Conservation (phyloP, 805 yeast species). For the Wickerhamomyces mucosus region DNA sequence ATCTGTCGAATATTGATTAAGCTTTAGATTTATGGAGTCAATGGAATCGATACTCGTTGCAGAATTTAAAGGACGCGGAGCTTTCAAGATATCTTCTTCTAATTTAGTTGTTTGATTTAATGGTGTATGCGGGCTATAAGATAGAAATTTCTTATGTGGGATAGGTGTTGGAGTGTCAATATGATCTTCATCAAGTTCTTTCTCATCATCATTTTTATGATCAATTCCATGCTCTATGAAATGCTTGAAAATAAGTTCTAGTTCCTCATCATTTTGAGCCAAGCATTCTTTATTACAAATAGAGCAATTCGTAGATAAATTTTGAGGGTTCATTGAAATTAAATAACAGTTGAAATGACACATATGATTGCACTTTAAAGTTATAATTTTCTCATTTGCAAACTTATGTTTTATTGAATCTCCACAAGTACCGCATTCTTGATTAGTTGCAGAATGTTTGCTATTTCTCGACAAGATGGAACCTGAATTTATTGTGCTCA, state of each 20-base stretch:
- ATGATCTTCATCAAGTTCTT: background rate
- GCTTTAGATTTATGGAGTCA: background rate
- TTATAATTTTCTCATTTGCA: slow-evolving; percentile 33
- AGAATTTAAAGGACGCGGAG: background rate
- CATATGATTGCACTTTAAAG: slow-evolving; percentile 33
- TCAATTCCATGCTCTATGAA: slow-evolving; percentile 8
- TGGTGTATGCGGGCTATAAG: slow-evolving; percentile 15
- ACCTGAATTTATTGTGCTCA: background rate
- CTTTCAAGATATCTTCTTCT: background rate
- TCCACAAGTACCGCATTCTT: slow-evolving; percentile 33
- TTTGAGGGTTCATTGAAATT: slow-evolving; percentile 18
- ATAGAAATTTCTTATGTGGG: background rate
- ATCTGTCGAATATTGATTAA: slow-evolving; percentile 4
- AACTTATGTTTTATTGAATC: slow-evolving; percentile 31
- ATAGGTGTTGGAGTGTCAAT: slow-evolving; percentile 1
- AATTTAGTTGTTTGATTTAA: slow-evolving; percentile 13
- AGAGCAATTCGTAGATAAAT: slow-evolving; percentile 15
- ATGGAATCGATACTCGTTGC: background rate
- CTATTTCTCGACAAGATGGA: slow-evolving; percentile 3
- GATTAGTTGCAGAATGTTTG: background rate
- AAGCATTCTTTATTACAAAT: slow-evolving; percentile 16
- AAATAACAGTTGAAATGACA: slow-evolving; percentile 35
- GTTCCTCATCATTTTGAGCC: slow-evolving; percentile 21
- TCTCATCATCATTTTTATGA: slow-evolving; percentile 3
- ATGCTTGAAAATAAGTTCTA: slow-evolving; percentile 14